phyloP scores from a whole-genome alignment of 1,284 basidiomycete species.

The Malassezia sp. region DNA sequence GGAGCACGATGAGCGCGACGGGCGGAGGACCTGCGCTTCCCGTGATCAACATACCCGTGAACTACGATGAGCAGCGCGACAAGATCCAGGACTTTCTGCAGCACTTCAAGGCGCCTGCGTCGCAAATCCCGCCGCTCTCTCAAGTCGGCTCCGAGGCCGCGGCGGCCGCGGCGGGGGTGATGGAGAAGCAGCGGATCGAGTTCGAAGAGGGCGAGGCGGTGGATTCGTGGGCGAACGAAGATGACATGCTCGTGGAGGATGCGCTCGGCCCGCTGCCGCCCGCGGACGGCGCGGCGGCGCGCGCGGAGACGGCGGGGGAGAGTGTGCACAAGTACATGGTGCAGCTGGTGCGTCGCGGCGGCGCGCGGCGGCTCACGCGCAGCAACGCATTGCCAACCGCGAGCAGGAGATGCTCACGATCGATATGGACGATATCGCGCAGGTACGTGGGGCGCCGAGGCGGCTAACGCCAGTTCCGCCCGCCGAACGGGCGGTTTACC shows the following conservation, averaged over 20 bases:
- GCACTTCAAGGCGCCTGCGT: conserved; percentile 31
- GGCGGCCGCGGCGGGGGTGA: conserved; percentile 15
- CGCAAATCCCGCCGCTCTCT: conserved; percentile 17
- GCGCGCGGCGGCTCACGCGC: neutral
- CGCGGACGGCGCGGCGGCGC: neutral
- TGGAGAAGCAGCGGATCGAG: conserved; percentile 14
- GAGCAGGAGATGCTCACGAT: conserved; percentile 73
- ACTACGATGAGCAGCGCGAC: conserved; percentile 51
- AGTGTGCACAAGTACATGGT: conserved; percentile 69
- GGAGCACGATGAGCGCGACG: conserved; percentile 10
- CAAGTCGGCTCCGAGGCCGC: conserved; percentile 5
- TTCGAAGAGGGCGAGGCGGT: conserved; percentile 16
- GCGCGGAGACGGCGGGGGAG: conserved; percentile 10
- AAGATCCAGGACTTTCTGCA: conserved; percentile 40
- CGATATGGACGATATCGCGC: conserved; percentile 66
- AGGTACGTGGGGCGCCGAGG: conserved; percentile 50
- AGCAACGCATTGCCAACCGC: conserved; percentile 87
- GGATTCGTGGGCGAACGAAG: conserved; percentile 10
- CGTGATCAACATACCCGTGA: conserved; percentile 51
- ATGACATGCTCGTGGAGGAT: conserved; percentile 23
- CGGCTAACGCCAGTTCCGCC: conserved; percentile 2
- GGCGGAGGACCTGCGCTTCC: conserved; percentile 47
- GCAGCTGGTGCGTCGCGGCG: conserved; percentile 60
- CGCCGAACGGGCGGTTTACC: conserved; percentile 4
- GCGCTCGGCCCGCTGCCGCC: conserved; percentile 1